phyloP scores from a whole-genome alignment of 73 alveolate species.

The Effrenium voratum region DNA sequence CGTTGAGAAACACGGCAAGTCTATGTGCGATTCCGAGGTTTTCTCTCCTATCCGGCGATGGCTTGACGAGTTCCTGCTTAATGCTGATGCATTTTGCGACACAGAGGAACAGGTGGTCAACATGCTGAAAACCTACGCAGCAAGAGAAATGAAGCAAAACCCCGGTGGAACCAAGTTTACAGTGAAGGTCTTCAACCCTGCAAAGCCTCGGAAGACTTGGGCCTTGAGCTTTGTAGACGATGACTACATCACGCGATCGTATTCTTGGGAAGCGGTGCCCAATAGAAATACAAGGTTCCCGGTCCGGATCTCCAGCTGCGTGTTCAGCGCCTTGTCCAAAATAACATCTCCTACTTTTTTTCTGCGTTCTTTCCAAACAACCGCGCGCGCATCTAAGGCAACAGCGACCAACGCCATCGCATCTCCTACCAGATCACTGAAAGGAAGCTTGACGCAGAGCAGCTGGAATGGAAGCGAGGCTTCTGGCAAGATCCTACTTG shows the following conservation, averaged over 20 bases:
- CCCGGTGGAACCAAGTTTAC: background rate
- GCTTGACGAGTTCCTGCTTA: background rate
- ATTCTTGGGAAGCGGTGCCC: conserved; percentile 1
- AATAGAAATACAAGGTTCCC: background rate
- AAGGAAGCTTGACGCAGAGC: background rate
- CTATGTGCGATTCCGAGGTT: conserved; percentile 3
- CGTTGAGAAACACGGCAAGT: conserved; percentile 21
- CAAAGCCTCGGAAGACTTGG: too few relatives aligned
- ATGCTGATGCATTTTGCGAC: background rate
- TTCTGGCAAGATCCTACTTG: background rate
- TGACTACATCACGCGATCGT: background rate
- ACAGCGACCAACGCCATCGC: background rate
- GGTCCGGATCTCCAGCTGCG: background rate
- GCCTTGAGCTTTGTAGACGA: background rate
- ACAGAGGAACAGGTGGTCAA: background rate
- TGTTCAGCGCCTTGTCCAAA: background rate
- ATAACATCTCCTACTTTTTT: background rate
- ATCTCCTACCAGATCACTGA: background rate
- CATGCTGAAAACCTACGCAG: background rate
- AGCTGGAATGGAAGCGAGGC: background rate
- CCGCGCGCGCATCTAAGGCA: background rate
- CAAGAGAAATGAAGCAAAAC: background rate
- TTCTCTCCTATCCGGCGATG: background rate
- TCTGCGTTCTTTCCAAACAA: too few relatives aligned
- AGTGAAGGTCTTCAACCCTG: background rate